phyloP scores from a whole-genome alignment of 2,329 filamentous ascomycete genomes.

The Aspergillus texensis region DNA sequence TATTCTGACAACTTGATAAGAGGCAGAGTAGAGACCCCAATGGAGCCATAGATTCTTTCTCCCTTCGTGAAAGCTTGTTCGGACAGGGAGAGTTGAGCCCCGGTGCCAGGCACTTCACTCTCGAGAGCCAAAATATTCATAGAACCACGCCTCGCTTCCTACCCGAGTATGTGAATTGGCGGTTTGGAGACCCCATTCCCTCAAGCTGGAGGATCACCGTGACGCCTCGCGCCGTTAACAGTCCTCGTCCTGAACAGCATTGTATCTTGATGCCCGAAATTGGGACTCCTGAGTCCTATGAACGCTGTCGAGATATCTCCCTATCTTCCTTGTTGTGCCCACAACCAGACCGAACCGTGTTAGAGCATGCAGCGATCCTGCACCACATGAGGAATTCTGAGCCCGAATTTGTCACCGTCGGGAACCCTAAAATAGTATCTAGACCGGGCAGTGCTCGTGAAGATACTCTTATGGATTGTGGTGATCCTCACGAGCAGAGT shows the following conservation, averaged over 20 bases:
- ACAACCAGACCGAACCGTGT: not conserved
- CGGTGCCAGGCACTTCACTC: not conserved
- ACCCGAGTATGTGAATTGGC: not conserved
- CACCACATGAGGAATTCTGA: not conserved
- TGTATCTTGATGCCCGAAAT: not conserved
- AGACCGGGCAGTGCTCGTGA: not conserved
- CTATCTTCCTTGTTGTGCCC: slow-evolving; percentile 3
- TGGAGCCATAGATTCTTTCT: not conserved
- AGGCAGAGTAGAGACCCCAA: not conserved
- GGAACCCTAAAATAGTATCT: not conserved
- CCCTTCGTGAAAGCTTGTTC: not conserved
- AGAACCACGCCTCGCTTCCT: not conserved
- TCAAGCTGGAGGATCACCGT: not conserved
- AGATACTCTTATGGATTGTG: not conserved
- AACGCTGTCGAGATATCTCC: not conserved
- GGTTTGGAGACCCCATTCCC: not conserved
- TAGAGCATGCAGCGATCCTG: not conserved
- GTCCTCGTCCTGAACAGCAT: not conserved
- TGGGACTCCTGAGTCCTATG: not conserved
- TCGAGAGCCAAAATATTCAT: not conserved
- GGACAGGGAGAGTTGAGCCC: not conserved
- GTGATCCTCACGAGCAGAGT: not conserved
- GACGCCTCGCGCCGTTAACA: not conserved
- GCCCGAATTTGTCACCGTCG: not conserved
- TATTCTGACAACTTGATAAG: not conserved